phyloP scores from a whole-genome alignment of 2,329 filamentous ascomycete species.

The Diaporthe ilicicola region DNA sequence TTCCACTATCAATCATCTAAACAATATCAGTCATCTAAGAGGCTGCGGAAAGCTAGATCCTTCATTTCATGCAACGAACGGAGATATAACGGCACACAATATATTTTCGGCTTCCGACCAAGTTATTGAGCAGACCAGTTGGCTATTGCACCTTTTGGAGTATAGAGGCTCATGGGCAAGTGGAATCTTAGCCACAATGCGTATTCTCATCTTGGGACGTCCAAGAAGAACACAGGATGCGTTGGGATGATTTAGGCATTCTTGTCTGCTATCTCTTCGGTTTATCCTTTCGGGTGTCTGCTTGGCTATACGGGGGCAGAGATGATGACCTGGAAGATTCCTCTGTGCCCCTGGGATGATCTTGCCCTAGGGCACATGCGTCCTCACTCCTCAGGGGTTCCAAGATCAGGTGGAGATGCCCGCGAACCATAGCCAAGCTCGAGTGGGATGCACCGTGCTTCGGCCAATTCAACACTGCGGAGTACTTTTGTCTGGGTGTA shows the following conservation, averaged over 20 bases:
- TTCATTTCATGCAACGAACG: background rate
- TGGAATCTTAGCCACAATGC: background rate
- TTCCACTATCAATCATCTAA: no score
- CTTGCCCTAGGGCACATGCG: background rate
- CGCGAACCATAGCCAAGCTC: background rate
- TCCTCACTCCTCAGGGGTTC: background rate
- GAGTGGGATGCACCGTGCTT: background rate
- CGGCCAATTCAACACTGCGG: background rate
- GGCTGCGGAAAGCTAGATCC: no score
- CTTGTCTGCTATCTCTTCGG: background rate
- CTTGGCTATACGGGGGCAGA: background rate
- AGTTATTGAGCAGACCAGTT: background rate
- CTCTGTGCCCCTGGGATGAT: background rate
- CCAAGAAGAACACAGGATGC: background rate
- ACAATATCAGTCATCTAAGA: no score
- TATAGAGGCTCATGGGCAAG: background rate
- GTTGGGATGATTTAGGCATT: background rate
- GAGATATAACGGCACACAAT: background rate
- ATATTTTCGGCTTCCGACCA: background rate
- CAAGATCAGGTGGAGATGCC: background rate
- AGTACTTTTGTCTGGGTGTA: constrained; percentile 16
- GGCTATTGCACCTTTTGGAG: no score
- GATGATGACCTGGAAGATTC: background rate
- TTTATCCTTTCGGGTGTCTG: background rate
- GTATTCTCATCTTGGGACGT: background rate